A percentile compares a stretch with the other conserved stretches of the same genome.
phyloP scores from a whole-genome alignment of 257 asterid genomes.

The Coffea canephora region DNA sequence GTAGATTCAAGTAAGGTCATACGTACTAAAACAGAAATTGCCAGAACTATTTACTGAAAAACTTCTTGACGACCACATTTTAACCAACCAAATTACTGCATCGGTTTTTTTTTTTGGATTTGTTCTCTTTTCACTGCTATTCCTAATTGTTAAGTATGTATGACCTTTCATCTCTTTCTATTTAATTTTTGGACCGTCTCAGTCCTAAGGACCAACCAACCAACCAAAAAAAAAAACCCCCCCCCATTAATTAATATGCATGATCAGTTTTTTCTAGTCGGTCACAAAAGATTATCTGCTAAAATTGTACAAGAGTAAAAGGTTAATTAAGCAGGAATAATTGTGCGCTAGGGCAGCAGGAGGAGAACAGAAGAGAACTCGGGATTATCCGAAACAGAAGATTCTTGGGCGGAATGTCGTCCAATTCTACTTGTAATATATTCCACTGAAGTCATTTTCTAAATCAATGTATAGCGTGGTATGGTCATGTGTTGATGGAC shows the following conservation, averaged over 20 bases:
- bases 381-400: background rate
- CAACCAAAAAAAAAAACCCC: background rate
- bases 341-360: background rate
- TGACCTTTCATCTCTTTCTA: background rate
- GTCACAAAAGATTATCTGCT: too few relatives aligned
- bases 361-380: background rate
- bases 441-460: constrained; percentile 19
- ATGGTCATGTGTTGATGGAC: background rate
- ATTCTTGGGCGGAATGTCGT: background rate
- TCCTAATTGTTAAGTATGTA: too few relatives aligned
- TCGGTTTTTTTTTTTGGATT: background rate
- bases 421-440: background rate
- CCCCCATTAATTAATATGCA: too few relatives aligned
- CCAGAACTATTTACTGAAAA: background rate
- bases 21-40: background rate
- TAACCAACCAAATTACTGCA: background rate
- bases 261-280: too few relatives aligned
- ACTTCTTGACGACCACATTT: background rate
- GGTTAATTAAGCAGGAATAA: too few relatives aligned
- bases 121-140: background rate
- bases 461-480: background rate
- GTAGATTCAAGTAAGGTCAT: background rate
- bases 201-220: background rate
- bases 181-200: background rate
- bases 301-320: too few relatives aligned